These are phyloP conservation scores for Vigna nakashimae DNA, from an alignment of 306 rosid species.

Conservation along the genomic window DNA sequence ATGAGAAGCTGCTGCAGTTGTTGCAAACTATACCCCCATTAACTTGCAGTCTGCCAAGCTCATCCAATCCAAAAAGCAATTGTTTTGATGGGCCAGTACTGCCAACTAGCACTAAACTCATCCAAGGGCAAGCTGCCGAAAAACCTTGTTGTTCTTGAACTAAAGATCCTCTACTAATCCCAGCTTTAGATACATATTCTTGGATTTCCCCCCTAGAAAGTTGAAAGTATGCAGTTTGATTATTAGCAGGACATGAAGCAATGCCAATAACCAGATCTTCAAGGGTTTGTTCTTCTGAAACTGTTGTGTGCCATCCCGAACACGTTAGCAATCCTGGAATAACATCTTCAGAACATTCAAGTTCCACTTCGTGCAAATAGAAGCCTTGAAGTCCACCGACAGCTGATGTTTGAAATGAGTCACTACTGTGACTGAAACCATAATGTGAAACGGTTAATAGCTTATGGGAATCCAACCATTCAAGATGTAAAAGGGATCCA, in stretches of 20 bases:
- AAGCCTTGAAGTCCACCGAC: conserved; percentile 62
- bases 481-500: conserved; percentile 76
- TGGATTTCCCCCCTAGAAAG: conserved; percentile 70
- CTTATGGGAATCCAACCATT: conserved; percentile 79
- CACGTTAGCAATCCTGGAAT: conserved; percentile 72
- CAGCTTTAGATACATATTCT: conserved; percentile 63
- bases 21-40: conserved; percentile 73
- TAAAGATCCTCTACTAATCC: conserved; percentile 54
- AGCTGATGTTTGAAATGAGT: conserved; percentile 41
- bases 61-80: conserved; percentile 80
- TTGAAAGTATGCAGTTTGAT: conserved; percentile 74
- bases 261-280: conserved; percentile 70
- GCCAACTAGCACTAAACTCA: conserved; percentile 68
- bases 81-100: conserved; percentile 62
- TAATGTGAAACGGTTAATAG: conserved; percentile 79
- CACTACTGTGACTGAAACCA: conserved; percentile 68
- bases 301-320: conserved; percentile 87
- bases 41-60: conserved; percentile 76
- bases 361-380: conserved; percentile 79
- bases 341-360: conserved; percentile 74
- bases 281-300: conserved; percentile 56
- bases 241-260: conserved; percentile 65
- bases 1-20: conserved; percentile 85
- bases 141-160: conserved; percentile 67
- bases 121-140: conserved; percentile 81